Base-by-base conservation (phyloP, 2,329 filamentous ascomycete genomes). In the Akanthomyces lecanii region DNA sequence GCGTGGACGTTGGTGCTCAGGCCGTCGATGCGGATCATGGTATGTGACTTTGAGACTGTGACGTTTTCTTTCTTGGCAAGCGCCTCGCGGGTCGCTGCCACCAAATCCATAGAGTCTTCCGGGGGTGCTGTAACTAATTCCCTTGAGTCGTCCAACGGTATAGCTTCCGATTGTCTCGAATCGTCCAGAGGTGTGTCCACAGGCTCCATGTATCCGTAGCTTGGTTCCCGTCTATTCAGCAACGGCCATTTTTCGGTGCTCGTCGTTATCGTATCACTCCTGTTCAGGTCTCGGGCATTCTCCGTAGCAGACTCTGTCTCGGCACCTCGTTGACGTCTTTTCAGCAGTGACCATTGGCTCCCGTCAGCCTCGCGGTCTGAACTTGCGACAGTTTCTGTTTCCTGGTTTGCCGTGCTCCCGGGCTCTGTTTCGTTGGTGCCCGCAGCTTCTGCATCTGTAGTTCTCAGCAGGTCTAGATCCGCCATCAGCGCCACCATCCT, bases 1-100 rank as follows among this genome's bases (percentile, higher is more conserved):
- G 88, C 83, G 23, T 79, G 78, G 50, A 93, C 79, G 23, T 83
- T 81, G 63, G 80, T 81, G 68, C 83, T 85, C 7, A 85, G 81
- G 45, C 84, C 82, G 23, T 78, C 78, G 44, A 92, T 75, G 48
- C 87, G 78, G 47, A 93, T 78, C 68, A 81, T 78, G 64, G 67
- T 42, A 23, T 54, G 48, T 16, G 48, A 48, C 25, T 38, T 61
- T 8, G 48, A n/a, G 1, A 38, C n/a, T 1, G 23, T 16, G 2
- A 23, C 16, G 18, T 40, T 25, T 1, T 40, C 40, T 11, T 50
- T 60, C 3, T 25, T 42, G 4, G 45, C 56, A 6, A 60, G 56
- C 1, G 36, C 33, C 14, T 25, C 10, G 3, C 14, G 23, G 2
- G 45, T 51, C 4, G 56, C 56, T 2, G 23, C 33, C 7, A 51